Evolutionary conservation across 352 stramenopile species (phyloP).

Genomic region (Globisporangium nodosum): DNA sequence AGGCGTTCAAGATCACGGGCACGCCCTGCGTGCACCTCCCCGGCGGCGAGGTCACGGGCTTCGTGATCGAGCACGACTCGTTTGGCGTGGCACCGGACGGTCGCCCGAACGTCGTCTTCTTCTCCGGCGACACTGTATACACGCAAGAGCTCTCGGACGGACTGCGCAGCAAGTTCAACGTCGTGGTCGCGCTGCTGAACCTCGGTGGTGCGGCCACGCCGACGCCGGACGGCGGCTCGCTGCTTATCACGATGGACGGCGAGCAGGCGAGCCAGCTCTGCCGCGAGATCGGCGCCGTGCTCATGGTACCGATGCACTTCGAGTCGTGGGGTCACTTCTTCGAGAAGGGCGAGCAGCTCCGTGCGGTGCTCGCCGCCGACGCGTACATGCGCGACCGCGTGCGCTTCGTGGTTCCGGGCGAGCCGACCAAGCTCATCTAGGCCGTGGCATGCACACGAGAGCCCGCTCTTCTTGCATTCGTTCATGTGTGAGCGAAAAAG

Average conservation of each 20-base stretch:
- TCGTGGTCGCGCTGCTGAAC: conserved; percentile 30
- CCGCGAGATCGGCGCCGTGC: conserved; percentile 20
- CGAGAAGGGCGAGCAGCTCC: conserved; percentile 8
- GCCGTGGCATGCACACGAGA: too few species aligned
- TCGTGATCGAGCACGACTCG: conserved; percentile 26
- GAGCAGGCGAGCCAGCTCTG: conserved; percentile 14
- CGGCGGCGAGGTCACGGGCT: conserved; percentile 27
- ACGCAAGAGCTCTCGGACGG: conserved; percentile 20
- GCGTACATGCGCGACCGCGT: conserved; percentile 21
- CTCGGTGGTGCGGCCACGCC: conserved; percentile 20
- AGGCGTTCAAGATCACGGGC: conserved; percentile 33
- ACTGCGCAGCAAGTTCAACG: conserved; percentile 24
- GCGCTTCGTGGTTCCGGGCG: conserved; percentile 14
- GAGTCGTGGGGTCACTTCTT: conserved; percentile 37
- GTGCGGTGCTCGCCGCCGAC: conserved; percentile 10
- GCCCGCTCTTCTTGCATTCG: too few species aligned
- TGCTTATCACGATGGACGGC: conserved; percentile 29
- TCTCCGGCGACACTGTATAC: conserved; percentile 35
- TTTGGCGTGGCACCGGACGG: conserved; percentile 25
- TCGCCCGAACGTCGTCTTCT: conserved; percentile 30
- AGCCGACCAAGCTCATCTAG: conserved; percentile 7
- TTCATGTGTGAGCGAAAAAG: too few species aligned
- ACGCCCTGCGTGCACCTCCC: conserved; percentile 31
- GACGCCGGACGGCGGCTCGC: conserved; percentile 6
- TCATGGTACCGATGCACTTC: conserved; percentile 35